Evolutionary conservation across 2,329 filamentous ascomycete species (phyloP).

Genomic region (Setomelanomma holmii): DNA sequence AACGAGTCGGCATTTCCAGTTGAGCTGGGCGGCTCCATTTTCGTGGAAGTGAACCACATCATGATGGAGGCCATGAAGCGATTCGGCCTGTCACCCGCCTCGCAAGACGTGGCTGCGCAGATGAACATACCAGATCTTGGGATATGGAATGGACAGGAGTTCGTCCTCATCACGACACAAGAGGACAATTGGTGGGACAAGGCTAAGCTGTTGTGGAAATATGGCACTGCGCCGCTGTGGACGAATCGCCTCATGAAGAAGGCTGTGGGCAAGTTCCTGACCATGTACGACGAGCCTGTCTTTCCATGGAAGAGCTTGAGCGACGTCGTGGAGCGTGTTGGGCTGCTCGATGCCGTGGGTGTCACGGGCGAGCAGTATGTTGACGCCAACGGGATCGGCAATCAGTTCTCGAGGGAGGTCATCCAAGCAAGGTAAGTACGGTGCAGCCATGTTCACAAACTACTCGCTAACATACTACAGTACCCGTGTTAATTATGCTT

Average conservation of each 20-base stretch:
- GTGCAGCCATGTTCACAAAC: not conserved
- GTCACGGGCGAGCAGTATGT: slow-evolving; percentile 78
- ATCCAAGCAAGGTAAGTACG: slow-evolving; percentile 70
- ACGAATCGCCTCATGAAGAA: slow-evolving; percentile 75
- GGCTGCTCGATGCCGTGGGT: slow-evolving; percentile 69
- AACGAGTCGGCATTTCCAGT: slow-evolving; percentile 71
- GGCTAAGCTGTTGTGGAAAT: slow-evolving; percentile 81
- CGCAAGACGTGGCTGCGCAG: slow-evolving; percentile 40
- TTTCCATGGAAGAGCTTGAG: slow-evolving; percentile 87
- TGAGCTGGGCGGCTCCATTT: slow-evolving; percentile 91
- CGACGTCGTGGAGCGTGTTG: slow-evolving; percentile 70
- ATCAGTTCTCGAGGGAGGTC: slow-evolving; percentile 76
- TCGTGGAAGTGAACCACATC: slow-evolving; percentile 84
- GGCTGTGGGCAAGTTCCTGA: slow-evolving; percentile 75
- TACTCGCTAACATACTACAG: slow-evolving; percentile 47
- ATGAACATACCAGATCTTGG: slow-evolving; percentile 61
- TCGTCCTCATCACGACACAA: slow-evolving; percentile 72
- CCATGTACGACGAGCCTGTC: slow-evolving; percentile 78
- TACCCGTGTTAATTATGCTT: slow-evolving; percentile 93
- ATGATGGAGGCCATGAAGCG: slow-evolving; percentile 74
- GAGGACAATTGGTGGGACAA: slow-evolving; percentile 78
- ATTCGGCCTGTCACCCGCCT: slow-evolving; percentile 69
- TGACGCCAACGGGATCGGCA: slow-evolving; percentile 69
- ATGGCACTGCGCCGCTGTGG: slow-evolving; percentile 78
- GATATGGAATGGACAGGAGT: slow-evolving; percentile 81